Evolutionary conservation across 768 basidiomycete species (phyloP), one percentile per base, ranked within the genome.

Genomic region (Tylopilus subfusipes): DNA sequence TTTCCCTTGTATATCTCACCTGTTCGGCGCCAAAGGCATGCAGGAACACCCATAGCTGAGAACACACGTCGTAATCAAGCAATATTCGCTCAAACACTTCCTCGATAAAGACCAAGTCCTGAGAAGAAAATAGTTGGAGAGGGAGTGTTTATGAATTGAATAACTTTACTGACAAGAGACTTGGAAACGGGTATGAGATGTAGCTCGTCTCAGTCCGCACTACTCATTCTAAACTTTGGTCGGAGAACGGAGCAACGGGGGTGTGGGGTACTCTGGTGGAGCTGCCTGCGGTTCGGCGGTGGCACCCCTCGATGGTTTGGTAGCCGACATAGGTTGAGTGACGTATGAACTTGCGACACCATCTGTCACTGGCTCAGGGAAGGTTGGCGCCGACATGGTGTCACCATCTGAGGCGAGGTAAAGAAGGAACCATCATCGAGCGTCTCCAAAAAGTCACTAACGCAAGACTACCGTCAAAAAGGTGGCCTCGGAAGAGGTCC

Each of bases 1-100:
- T 99, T 99, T 40, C 89, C 95, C 71, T 98, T 98, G 78, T 98
- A 98, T 57, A 98, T 98, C 74, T 98, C 95, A 29, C 96, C 96
- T 3, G 96, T 99, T 46, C 96, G 77, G 25, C 95, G 79, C 96
- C 96, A 98, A 8, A 98, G 79, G 61, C 96, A 99, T 0, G 94
- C 93, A 0, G 96, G 96, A 4, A 98, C 93, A 31, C 93, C 94
- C 88, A 99, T 98, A 0, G 92, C 93, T 50, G 87, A 86, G 72
- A 93, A 92, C 16, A 90, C 93, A 22, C 94, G 87, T 98, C 96
- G 59, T 98, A 98, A 66, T 97, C 93, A 21, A 98, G 82, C 54
- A 99, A 77, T 55, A 98, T 78, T 1, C 95, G 88, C 69, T 99
- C 96, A 64, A 98, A 98, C 0, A 90, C 93, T 72, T 98, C 96